phyloP scores from a whole-genome alignment of 768 basidiomycete species.

The Trametes punicea region DNA sequence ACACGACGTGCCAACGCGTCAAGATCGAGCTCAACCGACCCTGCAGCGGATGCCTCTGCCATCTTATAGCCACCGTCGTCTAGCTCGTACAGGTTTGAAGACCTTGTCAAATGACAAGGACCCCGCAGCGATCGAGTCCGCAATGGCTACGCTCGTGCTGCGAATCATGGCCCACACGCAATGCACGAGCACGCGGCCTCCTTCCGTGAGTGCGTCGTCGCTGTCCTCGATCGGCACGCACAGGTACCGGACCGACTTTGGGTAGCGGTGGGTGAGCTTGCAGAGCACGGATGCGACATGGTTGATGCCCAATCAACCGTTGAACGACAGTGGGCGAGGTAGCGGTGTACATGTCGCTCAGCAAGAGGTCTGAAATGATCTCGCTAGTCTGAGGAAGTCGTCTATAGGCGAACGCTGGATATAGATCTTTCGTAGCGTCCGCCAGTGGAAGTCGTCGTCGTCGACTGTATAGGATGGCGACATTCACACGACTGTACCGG shows the following conservation, averaged over 20 bases:
- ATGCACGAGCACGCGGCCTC: slow-evolving; percentile 28
- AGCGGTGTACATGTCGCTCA: slow-evolving; percentile 30
- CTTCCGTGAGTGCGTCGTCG: slow-evolving; percentile 36
- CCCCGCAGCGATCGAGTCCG: slow-evolving; percentile 29
- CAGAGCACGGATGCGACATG: slow-evolving; percentile 28
- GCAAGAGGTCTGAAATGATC: slow-evolving; percentile 29
- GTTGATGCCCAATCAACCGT: slow-evolving; percentile 28
- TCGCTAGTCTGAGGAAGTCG: slow-evolving; percentile 27
- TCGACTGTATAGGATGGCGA: slow-evolving; percentile 22
- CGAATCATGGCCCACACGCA: slow-evolving; percentile 32
- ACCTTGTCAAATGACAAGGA: slow-evolving; percentile 26
- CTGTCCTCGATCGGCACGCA: slow-evolving; percentile 49
- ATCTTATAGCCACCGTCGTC: too few species aligned
- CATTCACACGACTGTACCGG: slow-evolving; percentile 18
- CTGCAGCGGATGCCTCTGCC: neutral
- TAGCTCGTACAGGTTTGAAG: too few species aligned
- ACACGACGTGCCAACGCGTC: slow-evolving; percentile 8
- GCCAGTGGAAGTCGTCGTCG: slow-evolving; percentile 25
- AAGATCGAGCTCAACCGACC: neutral
- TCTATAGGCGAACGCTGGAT: slow-evolving; percentile 21
- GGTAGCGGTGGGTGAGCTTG: slow-evolving; percentile 33
- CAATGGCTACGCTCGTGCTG: slow-evolving; percentile 28
- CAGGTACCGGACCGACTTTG: slow-evolving; percentile 39
- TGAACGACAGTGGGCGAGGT: slow-evolving; percentile 20
- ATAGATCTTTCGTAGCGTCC: slow-evolving; percentile 20